phyloP scores from a whole-genome alignment of 306 rosid genomes.

The Corylus heterophylla region DNA sequence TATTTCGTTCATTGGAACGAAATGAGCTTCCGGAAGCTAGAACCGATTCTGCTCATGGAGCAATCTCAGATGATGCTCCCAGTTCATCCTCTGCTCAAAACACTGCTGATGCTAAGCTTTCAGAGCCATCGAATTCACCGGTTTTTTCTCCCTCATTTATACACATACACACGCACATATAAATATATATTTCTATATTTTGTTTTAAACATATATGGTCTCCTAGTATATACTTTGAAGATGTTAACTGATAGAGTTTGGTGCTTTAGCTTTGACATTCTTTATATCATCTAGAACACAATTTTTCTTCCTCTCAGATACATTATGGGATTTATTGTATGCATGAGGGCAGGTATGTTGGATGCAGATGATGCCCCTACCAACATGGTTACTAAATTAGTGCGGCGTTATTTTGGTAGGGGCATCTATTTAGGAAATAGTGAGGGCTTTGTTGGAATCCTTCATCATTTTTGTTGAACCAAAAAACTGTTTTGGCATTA shows the following conservation, averaged over 20 bases:
- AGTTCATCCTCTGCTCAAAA: slow-evolving; percentile 41
- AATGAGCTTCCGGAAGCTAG: slow-evolving; percentile 37
- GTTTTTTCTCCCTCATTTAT: slow-evolving; percentile 21
- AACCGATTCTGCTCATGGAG: slow-evolving; percentile 30
- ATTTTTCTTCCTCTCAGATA: too few species aligned
- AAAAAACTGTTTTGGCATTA: too few species aligned
- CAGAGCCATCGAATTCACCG: slow-evolving; percentile 35
- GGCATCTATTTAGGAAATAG: too few species aligned
- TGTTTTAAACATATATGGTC: neutral
- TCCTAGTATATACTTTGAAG: neutral
- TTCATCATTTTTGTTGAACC: too few species aligned
- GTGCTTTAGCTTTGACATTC: too few species aligned
- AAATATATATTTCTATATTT: neutral
- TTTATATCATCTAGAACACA: too few species aligned
- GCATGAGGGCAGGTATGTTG: too few species aligned
- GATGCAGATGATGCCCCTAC: too few species aligned
- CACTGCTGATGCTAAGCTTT: slow-evolving; percentile 30
- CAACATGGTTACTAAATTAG: too few species aligned
- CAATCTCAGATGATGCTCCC: slow-evolving; percentile 40
- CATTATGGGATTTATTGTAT: too few species aligned
- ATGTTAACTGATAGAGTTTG: neutral
- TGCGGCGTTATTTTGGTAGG: too few species aligned
- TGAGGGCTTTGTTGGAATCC: too few species aligned
- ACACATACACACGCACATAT: neutral
- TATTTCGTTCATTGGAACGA: slow-evolving; percentile 57